Percentiles rank a stretch among this genome's conserved stretches.
phyloP scores from a whole-genome alignment of 352 stramenopile genomes.

The Globisporangium sylvaticum region DNA sequence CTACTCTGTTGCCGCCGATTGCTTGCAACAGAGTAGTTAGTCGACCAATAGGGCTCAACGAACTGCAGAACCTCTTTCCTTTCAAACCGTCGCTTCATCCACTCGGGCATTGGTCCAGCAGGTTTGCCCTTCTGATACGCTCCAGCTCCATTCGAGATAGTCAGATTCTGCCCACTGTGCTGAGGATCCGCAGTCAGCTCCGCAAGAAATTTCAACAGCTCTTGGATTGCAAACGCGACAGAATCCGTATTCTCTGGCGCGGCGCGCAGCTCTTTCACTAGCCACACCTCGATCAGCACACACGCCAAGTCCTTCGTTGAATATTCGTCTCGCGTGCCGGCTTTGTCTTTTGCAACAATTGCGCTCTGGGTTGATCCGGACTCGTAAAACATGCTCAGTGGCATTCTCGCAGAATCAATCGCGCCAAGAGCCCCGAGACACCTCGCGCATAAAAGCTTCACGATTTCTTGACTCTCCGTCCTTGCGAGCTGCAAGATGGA shows the following conservation, averaged over 20 bases:
- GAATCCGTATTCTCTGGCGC: constrained; percentile 80
- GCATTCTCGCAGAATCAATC: constrained; percentile 77
- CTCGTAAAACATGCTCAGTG: constrained; percentile 59
- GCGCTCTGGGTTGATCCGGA: constrained; percentile 20
- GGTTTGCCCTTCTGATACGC: constrained; percentile 16
- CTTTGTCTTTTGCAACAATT: constrained; percentile 37
- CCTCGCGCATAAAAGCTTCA: constrained; percentile 69
- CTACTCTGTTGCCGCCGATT: constrained; percentile 13
- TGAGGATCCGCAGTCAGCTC: constrained; percentile 72
- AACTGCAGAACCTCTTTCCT: constrained; percentile 84
- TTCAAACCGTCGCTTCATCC: constrained; percentile 83
- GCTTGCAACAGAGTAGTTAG: constrained; percentile 60
- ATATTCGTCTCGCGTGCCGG: constrained; percentile 45
- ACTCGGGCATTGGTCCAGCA: constrained; percentile 57
- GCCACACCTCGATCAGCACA: constrained; percentile 74
- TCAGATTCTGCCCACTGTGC: constrained; percentile 52
- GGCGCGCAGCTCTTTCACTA: constrained; percentile 82
- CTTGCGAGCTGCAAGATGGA: constrained; percentile 66
- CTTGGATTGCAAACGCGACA: constrained; percentile 82
- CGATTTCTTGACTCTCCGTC: constrained; percentile 54
- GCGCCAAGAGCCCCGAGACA: constrained; percentile 75
- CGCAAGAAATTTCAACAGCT: constrained; percentile 78
- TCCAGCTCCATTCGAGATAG: neutral
- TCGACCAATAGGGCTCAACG: constrained; percentile 88
- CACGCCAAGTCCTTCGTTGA: constrained; percentile 80